Conservation (phyloP, 2,329 filamentous ascomycete species). For the Dryadomyces quercivorus region DNA sequence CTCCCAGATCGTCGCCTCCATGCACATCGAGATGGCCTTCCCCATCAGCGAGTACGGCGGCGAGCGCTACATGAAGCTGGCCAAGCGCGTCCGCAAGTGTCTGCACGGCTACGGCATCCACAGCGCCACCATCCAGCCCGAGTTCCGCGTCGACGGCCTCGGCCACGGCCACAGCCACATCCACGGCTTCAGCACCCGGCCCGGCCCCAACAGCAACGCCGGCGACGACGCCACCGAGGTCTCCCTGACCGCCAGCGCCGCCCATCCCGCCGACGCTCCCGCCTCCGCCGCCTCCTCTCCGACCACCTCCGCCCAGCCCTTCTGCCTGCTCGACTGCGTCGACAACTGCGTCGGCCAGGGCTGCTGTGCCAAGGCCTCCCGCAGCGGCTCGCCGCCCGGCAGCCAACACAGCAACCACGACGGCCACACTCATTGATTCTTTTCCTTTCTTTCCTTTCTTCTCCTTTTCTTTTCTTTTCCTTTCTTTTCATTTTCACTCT, state of each 20-base stretch:
- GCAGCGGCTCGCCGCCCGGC: slow-evolving; percentile 18
- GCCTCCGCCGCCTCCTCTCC: background rate
- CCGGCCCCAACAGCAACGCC: background rate
- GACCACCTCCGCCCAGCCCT: slow-evolving; percentile 13
- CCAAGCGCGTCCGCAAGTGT: slow-evolving; percentile 70
- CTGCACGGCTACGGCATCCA: slow-evolving; percentile 95
- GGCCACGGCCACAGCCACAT: background rate
- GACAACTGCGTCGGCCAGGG: slow-evolving; percentile 33
- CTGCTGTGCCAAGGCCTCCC: slow-evolving; percentile 30
- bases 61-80: slow-evolving; percentile 80
- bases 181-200: background rate
- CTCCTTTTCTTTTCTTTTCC: background rate
- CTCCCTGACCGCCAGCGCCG: background rate
- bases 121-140: slow-evolving; percentile 92
- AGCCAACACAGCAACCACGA: slow-evolving; percentile 22
- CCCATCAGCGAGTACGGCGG: slow-evolving; percentile 72
- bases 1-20: slow-evolving; percentile 81
- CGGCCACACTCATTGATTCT: slow-evolving; percentile 8
- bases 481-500: background rate
- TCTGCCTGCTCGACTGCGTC: slow-evolving; percentile 40
- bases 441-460: background rate
- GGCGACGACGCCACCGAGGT: background rate
- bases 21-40: slow-evolving; percentile 88
- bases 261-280: background rate
- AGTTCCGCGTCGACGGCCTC: slow-evolving; percentile 50